These are phyloP conservation scores for Hortiboletus rubellus DNA, from an alignment of 1,284 basidiomycete species.

Conservation along the genomic window DNA sequence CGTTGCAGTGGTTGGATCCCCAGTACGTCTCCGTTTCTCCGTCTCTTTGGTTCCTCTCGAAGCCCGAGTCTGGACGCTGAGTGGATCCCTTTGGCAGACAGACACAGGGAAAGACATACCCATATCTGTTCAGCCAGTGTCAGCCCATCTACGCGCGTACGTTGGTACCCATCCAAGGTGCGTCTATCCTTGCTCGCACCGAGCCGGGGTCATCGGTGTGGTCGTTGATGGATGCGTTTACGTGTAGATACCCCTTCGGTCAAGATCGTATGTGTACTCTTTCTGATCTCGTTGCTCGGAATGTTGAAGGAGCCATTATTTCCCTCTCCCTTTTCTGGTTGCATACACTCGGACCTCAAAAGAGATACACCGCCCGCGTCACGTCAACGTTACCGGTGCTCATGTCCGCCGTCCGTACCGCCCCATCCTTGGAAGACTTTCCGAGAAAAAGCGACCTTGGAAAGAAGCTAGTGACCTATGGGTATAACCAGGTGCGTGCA, in stretches of 20 bases:
- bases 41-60: too few relatives aligned
- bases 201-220: not conserved
- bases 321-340: too few relatives aligned
- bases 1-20: slow-evolving; percentile 92
- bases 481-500: slow-evolving; percentile 62
- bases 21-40: slow-evolving; percentile 48
- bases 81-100: slow-evolving; percentile 51
- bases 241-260: slow-evolving; percentile 63
- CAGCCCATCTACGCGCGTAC: slow-evolving; percentile 90
- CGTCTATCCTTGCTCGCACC: slow-evolving; percentile 4
- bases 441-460: slow-evolving; percentile 66
- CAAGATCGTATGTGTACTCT: slow-evolving; percentile 58
- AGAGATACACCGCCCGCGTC: slow-evolving; percentile 79
- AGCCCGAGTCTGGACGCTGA: too few relatives aligned
- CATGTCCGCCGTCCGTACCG: slow-evolving; percentile 82
- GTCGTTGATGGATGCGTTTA: not conserved
- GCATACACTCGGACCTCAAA: slow-evolving; percentile 25
- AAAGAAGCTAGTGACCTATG: slow-evolving; percentile 57
- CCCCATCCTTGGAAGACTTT: slow-evolving; percentile 66
- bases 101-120: slow-evolving; percentile 84
- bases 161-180: slow-evolving; percentile 79
- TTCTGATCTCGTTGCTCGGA: not conserved
- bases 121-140: slow-evolving; percentile 93
- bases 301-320: not conserved
- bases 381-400: slow-evolving; percentile 77